A percentile compares a stretch with the other conserved stretches of the same genome.
These are phyloP conservation scores for Chernovozyma sophiae-reginae DNA, from an alignment of 1,139 yeast genomes.

Conservation along the genomic window DNA sequence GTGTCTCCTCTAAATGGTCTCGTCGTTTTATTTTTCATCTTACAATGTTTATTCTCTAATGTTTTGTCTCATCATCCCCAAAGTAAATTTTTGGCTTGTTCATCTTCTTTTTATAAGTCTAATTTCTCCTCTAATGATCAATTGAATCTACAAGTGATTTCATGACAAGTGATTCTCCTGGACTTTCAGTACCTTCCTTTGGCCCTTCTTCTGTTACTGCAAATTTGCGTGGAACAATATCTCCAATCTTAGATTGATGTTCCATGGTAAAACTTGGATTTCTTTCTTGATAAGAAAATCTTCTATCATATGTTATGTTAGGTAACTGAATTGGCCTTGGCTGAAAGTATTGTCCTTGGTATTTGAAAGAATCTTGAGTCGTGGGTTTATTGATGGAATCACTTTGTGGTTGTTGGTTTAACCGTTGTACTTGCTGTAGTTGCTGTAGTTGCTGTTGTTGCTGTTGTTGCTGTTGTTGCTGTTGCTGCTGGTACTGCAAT, in stretches of 20 bases:
- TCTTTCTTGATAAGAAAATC: neutral
- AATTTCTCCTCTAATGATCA: constrained; percentile 19
- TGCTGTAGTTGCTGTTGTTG: constrained; percentile 5
- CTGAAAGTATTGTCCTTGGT: constrained; percentile 5
- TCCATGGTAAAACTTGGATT: neutral
- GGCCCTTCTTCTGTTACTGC: neutral
- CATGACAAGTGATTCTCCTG: constrained; percentile 31
- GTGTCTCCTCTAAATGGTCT: too few species aligned
- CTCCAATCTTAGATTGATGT: neutral
- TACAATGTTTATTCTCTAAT: too few species aligned
- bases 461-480: neutral
- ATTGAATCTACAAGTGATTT: constrained; percentile 44
- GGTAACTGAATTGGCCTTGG: constrained; percentile 2
- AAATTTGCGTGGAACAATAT: constrained; percentile 5
- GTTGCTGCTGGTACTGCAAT: constrained; percentile 4
- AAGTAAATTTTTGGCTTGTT: too few species aligned
- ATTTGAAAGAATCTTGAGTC: constrained; percentile 6
- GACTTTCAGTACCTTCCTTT: constrained; percentile 1
- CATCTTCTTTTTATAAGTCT: neutral
- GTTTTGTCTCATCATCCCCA: too few species aligned
- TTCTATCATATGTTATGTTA: constrained; percentile 1
- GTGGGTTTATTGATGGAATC: neutral
- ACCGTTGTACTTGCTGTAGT: neutral
- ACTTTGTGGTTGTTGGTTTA: constrained; percentile 1
- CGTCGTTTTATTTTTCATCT: too few species aligned